phyloP scores from a whole-genome alignment of 495 filamentous ascomycete species.

The Podospora sp. region DNA sequence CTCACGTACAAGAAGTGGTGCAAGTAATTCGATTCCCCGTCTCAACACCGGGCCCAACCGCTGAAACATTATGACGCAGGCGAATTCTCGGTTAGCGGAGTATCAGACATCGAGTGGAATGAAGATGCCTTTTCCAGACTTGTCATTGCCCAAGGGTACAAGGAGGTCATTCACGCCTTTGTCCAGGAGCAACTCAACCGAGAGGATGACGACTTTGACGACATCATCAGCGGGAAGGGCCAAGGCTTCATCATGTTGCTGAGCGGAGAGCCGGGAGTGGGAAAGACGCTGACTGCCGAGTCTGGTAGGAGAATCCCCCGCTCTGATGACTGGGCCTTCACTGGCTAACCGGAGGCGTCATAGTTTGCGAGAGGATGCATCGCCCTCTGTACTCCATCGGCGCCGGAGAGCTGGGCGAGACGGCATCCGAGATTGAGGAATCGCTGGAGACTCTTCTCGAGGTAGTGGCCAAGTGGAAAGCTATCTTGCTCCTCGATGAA shows the following conservation, averaged over 20 bases:
- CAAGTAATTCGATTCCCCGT: neutral
- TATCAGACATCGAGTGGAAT: neutral
- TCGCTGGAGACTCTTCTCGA: neutral
- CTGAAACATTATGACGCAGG: neutral
- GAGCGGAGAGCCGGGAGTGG: slow-evolving; percentile 42
- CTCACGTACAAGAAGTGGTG: neutral
- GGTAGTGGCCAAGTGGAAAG: neutral
- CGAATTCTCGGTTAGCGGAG: neutral
- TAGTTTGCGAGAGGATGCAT: slow-evolving; percentile 45
- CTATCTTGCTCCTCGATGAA: neutral
- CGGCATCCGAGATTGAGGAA: neutral
- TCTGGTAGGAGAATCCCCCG: slow-evolving; percentile 42
- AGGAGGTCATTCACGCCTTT: neutral
- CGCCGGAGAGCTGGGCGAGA: slow-evolving; percentile 48
- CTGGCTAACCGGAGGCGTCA: neutral
- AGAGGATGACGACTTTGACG: slow-evolving; percentile 27
- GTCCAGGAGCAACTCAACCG: neutral
- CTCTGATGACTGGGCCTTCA: too few relatives aligned
- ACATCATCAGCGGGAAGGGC: slow-evolving; percentile 41
- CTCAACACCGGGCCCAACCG: neutral
- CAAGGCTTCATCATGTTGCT: slow-evolving; percentile 45
- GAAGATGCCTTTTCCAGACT: neutral
- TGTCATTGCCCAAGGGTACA: neutral
- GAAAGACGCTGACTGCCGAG: slow-evolving; percentile 42
- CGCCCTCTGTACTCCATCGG: slow-evolving; percentile 58